phyloP scores from a whole-genome alignment of 192 early-diverging fungal genomes.

The Kappamyces sp. region DNA sequence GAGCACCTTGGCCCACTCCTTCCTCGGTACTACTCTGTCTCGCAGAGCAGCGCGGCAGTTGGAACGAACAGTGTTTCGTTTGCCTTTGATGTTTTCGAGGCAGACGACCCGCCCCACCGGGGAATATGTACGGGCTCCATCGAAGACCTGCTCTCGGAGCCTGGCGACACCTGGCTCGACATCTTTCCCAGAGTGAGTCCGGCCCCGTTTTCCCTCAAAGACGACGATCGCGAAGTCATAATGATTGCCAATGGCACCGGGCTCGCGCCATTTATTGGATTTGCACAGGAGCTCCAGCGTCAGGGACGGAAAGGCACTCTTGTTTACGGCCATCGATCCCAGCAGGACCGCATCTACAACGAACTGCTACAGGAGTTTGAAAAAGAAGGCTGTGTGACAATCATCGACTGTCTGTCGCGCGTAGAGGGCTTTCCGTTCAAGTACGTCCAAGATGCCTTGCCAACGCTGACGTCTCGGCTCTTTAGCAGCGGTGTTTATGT shows the following conservation, averaged over 20 bases:
- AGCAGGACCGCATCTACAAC: conserved; percentile 57
- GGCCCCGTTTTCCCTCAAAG: neutral
- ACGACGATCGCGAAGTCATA: neutral
- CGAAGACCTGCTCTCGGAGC: conserved; percentile 21
- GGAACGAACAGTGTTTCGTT: conserved; percentile 46
- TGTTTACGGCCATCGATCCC: conserved; percentile 13
- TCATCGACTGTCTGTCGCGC: conserved; percentile 14
- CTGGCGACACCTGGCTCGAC: neutral
- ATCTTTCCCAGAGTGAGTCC: conserved; percentile 8
- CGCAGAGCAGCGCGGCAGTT: conserved; percentile 58
- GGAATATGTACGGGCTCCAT: conserved; percentile 23
- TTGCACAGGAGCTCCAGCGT: conserved; percentile 53
- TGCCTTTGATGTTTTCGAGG: conserved; percentile 82
- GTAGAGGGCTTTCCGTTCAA: conserved; percentile 26
- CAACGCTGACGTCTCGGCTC: neutral
- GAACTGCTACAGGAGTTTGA: conserved; percentile 47
- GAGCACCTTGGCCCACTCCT: conserved; percentile 70
- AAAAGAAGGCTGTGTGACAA: conserved; percentile 44
- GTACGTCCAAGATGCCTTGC: conserved; percentile 78
- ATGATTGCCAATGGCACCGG: conserved; percentile 92
- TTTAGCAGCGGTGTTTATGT: conserved; percentile 22
- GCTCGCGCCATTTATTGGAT: conserved; percentile 91
- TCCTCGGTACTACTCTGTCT: conserved; percentile 86
- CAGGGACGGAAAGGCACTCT: conserved; percentile 32
- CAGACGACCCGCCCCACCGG: neutral